Percentiles rank a stretch among this genome's conserved stretches.
These are phyloP conservation scores for Wallemia ichthyophaga DNA, from an alignment of 1,284 basidiomycete genomes.

Conservation along the genomic window DNA sequence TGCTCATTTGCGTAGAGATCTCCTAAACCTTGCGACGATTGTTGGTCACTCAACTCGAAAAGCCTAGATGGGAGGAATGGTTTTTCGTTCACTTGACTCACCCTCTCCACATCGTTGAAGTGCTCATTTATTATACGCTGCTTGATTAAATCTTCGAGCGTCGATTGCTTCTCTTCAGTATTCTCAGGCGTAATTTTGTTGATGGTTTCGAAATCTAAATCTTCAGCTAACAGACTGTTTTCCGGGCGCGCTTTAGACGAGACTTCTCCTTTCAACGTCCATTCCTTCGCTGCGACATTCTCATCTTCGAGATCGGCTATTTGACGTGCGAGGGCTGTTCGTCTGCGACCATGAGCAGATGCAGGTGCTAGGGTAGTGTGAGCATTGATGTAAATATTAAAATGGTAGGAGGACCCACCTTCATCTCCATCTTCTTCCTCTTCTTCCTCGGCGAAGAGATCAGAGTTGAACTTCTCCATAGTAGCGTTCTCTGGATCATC, in stretches of 20 bases:
- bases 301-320: constrained; percentile 24
- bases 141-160: constrained; percentile 75
- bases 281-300: constrained; percentile 35
- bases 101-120: constrained; percentile 73
- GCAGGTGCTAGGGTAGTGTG: constrained; percentile 9
- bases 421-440: constrained; percentile 15
- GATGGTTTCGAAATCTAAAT: constrained; percentile 73
- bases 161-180: constrained; percentile 58
- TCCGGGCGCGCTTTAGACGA: constrained; percentile 49
- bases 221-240: constrained; percentile 73
- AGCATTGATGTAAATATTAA: constrained; percentile 3
- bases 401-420: constrained; percentile 4
- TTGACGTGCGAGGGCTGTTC: constrained; percentile 20
- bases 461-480: constrained; percentile 21
- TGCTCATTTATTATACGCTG: constrained; percentile 34
- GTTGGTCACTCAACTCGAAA: constrained; percentile 65
- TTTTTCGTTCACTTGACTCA: constrained; percentile 43
- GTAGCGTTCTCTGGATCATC: constrained; percentile 8
- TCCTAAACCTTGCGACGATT: constrained; percentile 61
- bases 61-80: constrained; percentile 69
- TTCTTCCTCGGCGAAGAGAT: constrained; percentile 23
- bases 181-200: constrained; percentile 63
- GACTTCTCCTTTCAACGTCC: constrained; percentile 81
- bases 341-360: constrained; percentile 22
- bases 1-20: constrained; percentile 94